Percentiles rank a stretch among this genome's conserved stretches.
Evolutionary conservation across 2,329 filamentous ascomycete genomes (phyloP).

Genomic region (Fusarium solani-melongenae): DNA sequence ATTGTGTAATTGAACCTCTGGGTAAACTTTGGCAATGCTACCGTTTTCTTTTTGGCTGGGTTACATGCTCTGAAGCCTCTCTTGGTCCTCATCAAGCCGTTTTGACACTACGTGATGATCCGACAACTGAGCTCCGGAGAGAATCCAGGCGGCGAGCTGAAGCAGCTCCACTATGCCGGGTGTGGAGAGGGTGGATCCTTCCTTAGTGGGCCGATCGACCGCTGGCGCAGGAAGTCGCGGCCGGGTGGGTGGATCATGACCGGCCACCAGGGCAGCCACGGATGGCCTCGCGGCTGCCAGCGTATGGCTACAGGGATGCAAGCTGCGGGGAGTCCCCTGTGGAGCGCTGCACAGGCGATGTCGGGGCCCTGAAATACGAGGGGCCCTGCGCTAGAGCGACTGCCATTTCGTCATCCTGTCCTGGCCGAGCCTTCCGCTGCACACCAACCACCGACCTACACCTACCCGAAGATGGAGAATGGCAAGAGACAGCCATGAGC

Average conservation of each 20-base stretch:
- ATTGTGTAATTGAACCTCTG: neutral
- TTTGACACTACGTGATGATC: neutral
- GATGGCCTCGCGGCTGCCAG: conserved; percentile 21
- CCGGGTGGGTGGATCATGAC: conserved; percentile 7
- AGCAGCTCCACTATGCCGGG: conserved; percentile 12
- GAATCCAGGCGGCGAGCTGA: conserved; percentile 14
- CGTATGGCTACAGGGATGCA: conserved; percentile 32
- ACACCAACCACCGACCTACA: conserved; percentile 3
- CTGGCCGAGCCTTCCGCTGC: conserved; percentile 14
- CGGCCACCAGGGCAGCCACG: conserved; percentile 1
- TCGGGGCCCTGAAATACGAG: conserved; percentile 35
- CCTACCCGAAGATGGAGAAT: neutral
- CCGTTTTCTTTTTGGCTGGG: neutral
- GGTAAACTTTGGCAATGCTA: neutral
- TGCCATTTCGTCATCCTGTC: conserved; percentile 27
- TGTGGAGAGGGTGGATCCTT: conserved; percentile 20
- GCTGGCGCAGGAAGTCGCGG: neutral
- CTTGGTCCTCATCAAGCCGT: neutral
- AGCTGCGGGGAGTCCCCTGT: conserved; percentile 37
- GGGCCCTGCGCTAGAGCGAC: conserved; percentile 19
- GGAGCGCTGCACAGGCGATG: conserved; percentile 20
- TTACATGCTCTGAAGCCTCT: neutral
- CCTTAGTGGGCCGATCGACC: conserved; percentile 15
- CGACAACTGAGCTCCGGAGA: neutral
- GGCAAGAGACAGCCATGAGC: neutral